phyloP scores from a whole-genome alignment of 805 yeast genomes.

The Hanseniaspora taiwanica region DNA sequence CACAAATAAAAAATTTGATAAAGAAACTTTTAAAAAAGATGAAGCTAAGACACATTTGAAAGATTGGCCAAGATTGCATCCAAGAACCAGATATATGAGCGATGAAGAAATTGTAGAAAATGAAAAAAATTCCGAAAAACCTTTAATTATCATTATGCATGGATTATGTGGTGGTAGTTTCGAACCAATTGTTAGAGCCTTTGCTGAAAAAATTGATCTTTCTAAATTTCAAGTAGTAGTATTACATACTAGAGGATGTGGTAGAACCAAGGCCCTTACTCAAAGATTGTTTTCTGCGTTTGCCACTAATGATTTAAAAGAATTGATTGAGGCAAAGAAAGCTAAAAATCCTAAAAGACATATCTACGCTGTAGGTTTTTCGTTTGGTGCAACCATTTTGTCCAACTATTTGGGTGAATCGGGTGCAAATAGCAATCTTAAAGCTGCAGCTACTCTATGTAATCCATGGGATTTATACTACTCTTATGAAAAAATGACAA shows the following conservation, averaged over 20 bases:
- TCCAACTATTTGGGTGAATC: slow-evolving; percentile 64
- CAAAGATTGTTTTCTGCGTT: slow-evolving; percentile 56
- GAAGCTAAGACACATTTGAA: slow-evolving; percentile 33
- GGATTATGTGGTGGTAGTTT: slow-evolving; percentile 76
- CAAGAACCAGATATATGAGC: slow-evolving; percentile 50
- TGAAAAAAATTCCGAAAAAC: slow-evolving; percentile 24
- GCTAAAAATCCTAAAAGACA: slow-evolving; percentile 45
- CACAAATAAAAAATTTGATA: slow-evolving; percentile 11
- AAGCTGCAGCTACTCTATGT: slow-evolving; percentile 47
- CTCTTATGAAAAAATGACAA: slow-evolving; percentile 32
- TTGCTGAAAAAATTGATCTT: slow-evolving; percentile 31
- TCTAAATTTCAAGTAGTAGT: slow-evolving; percentile 44
- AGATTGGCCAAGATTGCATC: slow-evolving; percentile 48
- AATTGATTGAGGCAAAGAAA: slow-evolving; percentile 38
- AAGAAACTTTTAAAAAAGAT: slow-evolving; percentile 19
- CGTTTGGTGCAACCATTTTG: slow-evolving; percentile 57
- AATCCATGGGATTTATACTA: slow-evolving; percentile 64
- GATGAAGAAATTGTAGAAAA: slow-evolving; percentile 28
- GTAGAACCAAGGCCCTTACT: slow-evolving; percentile 57
- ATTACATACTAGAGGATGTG: slow-evolving; percentile 64
- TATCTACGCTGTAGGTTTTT: slow-evolving; percentile 54
- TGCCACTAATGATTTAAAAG: slow-evolving; percentile 57
- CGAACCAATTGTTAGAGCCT: slow-evolving; percentile 55
- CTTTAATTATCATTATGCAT: slow-evolving; percentile 50
- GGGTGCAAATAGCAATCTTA: slow-evolving; percentile 35